Evolutionary conservation across 768 basidiomycete species (phyloP), one percentile per base, ranked within the genome.

Genomic region (Amanita pallidorosea): DNA sequence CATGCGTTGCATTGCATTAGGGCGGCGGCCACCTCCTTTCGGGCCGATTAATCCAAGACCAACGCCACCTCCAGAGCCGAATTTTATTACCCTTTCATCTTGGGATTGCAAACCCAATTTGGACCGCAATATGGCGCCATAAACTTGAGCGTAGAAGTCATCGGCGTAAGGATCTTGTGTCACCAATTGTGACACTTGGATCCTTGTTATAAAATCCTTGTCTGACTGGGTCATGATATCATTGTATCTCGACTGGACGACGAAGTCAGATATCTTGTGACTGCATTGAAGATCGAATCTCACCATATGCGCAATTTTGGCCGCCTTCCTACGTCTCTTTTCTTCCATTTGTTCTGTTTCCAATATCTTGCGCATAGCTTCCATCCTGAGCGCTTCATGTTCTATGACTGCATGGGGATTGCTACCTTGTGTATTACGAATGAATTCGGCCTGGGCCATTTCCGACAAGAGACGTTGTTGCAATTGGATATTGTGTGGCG

Each of bases 171-270:
- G 96, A 67, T 99, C 96, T 60, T 89, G 85, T 5, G 93, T 95
- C 40, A 96, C 93, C 37, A 98, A 85, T 61, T 98, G 96, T 1
- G 95, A 97, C 31, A 99, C 90, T 65, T 99, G 96, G 55, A 99
- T 98, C 22, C 96, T 83, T 33, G 96, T 98, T 68, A 99, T 98
- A 63, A 98, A 99, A 62, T 98, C 96, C 70, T 98, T 98, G 74
- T 99, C 96, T 9, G 89, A 93, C 67, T 93, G 91, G 3, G 91
- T 92, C 92, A 95, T 95, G 34, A 94, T 75, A 64, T 93, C 90
- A 58, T 95, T 95, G 61, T 93, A 93, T 53, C 88, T 82, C 54
- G 92, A 80, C 91, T 92, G 47, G 34, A 51, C 51, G 56, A 17
- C 31, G 56, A 36, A 23, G 52, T 61, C 7, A 57, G 48, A 35